Conservation (phyloP, 148 eudicot species). For the Dianthus caryophyllus region DNA sequence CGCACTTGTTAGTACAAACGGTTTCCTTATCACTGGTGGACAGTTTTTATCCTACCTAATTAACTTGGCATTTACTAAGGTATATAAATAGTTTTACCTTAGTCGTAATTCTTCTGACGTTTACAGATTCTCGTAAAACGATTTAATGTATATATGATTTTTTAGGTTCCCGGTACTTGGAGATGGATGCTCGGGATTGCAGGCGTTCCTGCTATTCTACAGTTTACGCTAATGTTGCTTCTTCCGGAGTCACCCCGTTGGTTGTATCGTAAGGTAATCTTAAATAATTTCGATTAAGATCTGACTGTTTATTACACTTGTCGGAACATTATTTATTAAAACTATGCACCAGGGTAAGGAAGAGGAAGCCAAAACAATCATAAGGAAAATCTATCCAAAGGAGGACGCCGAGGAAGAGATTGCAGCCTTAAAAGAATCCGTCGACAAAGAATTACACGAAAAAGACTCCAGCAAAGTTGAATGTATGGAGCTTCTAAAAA, state of each 20-base stretch:
- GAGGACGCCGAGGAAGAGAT: constrained; percentile 48
- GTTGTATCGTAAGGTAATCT: constrained; percentile 67
- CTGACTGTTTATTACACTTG: background rate
- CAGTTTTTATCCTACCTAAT: constrained; percentile 65
- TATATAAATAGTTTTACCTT: background rate
- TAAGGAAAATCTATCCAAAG: constrained; percentile 43
- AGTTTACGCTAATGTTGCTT: constrained; percentile 49
- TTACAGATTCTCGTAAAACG: too few species aligned
- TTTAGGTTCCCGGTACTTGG: constrained; percentile 63
- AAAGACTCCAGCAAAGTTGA: constrained; percentile 17
- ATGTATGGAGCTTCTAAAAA: constrained; percentile 27
- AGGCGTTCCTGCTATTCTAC: constrained; percentile 59
- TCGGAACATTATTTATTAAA: background rate
- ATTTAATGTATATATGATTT: too few species aligned
- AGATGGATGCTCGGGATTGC: constrained; percentile 86
- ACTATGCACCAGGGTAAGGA: constrained; percentile 40
- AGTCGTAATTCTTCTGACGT: too few species aligned
- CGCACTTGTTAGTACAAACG: constrained; percentile 66
- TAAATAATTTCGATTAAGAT: background rate
- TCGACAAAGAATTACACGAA: constrained; percentile 39
- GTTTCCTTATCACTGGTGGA: constrained; percentile 70
- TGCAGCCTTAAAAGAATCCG: constrained; percentile 44
- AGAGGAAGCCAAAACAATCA: constrained; percentile 43
- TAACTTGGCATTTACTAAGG: constrained; percentile 70
- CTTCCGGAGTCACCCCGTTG: constrained; percentile 85